Conservation (phyloP, 257 asterid genomes). For the Coffea canephora region DNA sequence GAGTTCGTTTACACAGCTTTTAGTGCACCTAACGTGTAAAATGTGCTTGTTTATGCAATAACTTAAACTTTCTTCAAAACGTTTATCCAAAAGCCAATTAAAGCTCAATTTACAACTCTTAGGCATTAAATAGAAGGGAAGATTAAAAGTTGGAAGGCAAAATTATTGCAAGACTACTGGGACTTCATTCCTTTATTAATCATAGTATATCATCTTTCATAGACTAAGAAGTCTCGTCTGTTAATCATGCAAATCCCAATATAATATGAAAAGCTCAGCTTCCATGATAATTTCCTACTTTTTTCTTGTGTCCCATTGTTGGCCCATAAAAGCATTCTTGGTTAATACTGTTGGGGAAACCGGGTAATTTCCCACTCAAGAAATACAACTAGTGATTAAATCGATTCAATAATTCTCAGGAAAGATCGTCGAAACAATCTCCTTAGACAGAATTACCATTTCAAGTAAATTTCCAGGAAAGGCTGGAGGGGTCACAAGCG, state of each 20-base stretch:
- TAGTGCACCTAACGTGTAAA: too few species aligned
- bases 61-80: too few species aligned
- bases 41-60: too few species aligned
- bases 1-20: background rate
- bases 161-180: background rate
- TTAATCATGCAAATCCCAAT: background rate
- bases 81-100: background rate
- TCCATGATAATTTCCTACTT: conserved; percentile 13
- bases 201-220: background rate
- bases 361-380: too few species aligned
- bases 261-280: background rate
- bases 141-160: background rate
- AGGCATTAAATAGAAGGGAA: background rate
- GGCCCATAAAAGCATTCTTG: conserved; percentile 30
- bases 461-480: too few species aligned
- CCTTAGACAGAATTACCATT: too few species aligned
- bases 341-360: too few species aligned
- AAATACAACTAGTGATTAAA: too few species aligned
- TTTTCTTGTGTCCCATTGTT: conserved; percentile 13
- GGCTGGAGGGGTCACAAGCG: too few species aligned
- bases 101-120: background rate
- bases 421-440: too few species aligned
- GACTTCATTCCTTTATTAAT: background rate
- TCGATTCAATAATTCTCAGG: too few species aligned
- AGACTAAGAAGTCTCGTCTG: conserved; percentile 30